A percentile compares a stretch with the other conserved stretches of the same genome.
Evolutionary conservation across 2,329 filamentous ascomycete genomes (phyloP).

Genomic region (Atkinsonella texensis): DNA sequence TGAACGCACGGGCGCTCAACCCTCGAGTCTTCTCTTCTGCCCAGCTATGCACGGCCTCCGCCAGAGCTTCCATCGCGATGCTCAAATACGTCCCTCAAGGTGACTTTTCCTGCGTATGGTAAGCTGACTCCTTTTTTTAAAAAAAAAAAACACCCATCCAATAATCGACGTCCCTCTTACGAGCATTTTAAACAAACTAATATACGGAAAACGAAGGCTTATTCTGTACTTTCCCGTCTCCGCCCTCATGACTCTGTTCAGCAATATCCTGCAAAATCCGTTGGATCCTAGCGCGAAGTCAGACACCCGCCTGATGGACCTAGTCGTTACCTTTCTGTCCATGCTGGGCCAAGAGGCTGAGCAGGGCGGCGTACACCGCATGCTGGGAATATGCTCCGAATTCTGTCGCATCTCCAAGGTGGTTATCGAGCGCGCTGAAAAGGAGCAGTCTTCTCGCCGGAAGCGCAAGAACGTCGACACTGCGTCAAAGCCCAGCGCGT

Average conservation of each 20-base stretch:
- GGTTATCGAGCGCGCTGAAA: slow-evolving; percentile 84
- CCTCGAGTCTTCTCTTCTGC: slow-evolving; percentile 91
- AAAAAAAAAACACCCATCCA: no score
- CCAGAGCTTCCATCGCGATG: slow-evolving; percentile 81
- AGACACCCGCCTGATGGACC: slow-evolving; percentile 81
- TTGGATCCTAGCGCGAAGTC: slow-evolving; percentile 78
- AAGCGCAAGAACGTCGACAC: slow-evolving; percentile 68
- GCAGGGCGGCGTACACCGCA: slow-evolving; percentile 82
- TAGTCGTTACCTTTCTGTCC: slow-evolving; percentile 84
- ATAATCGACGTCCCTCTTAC: background rate
- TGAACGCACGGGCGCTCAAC: slow-evolving; percentile 84
- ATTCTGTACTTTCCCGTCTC: slow-evolving; percentile 96
- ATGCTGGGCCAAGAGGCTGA: slow-evolving; percentile 83
- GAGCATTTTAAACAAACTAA: background rate
- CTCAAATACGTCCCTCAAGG: slow-evolving; percentile 95
- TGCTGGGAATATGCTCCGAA: slow-evolving; percentile 89
- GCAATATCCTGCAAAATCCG: slow-evolving; percentile 92
- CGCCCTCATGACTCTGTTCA: slow-evolving; percentile 86
- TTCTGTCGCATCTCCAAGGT: slow-evolving; percentile 89
- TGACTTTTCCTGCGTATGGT: slow-evolving; percentile 93
- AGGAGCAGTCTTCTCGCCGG: slow-evolving; percentile 64
- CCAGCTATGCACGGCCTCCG: slow-evolving; percentile 82
- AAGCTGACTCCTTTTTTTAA: slow-evolving; percentile 21
- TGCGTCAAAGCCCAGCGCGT: slow-evolving; percentile 7
- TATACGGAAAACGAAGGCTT: slow-evolving; percentile 40